These are phyloP conservation scores for Teratosphaeria epicoccoides DNA, from an alignment of 2,329 filamentous ascomycete genomes.

Conservation along the genomic window DNA sequence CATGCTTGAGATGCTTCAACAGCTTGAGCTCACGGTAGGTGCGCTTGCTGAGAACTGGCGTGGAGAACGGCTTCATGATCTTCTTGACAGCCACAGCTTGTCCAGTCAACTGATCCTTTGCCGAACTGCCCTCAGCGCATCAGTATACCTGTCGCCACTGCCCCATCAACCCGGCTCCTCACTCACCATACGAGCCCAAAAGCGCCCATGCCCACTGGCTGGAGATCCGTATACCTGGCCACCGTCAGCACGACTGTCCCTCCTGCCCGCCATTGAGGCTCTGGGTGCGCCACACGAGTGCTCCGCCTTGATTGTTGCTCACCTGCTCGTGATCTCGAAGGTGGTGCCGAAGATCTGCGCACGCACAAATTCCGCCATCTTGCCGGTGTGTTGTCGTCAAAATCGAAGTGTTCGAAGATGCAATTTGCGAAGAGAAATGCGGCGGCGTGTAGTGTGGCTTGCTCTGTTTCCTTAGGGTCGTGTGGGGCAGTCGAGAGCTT, in stretches of 20 bases:
- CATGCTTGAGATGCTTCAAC: constrained; percentile 89
- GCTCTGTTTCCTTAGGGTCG: neutral
- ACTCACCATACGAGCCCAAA: constrained; percentile 90
- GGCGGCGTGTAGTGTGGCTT: constrained; percentile 1
- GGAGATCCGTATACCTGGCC: constrained; percentile 84
- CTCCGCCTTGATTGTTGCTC: constrained; percentile 20
- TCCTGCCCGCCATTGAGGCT: neutral
- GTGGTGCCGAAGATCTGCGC: constrained; percentile 99
- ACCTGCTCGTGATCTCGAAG: constrained; percentile 99
- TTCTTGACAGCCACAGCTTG: constrained; percentile 99
- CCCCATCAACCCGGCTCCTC: neutral
- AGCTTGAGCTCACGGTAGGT: constrained; percentile 97
- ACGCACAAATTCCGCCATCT: constrained; percentile 97
- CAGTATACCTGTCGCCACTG: neutral
- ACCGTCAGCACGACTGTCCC: constrained; percentile 8
- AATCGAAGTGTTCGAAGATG: neutral
- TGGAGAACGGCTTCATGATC: constrained; percentile 99
- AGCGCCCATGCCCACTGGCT: constrained; percentile 97
- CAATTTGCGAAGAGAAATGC: neutral
- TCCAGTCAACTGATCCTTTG: constrained; percentile 91
- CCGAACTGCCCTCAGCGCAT: constrained; percentile 55
- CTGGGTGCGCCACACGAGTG: constrained; percentile 1
- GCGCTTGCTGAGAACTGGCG: constrained; percentile 92
- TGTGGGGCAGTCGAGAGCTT: neutral
- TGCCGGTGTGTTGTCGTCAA: constrained; percentile 27